These are phyloP conservation scores for Pseudisothecium myosuroides DNA, from an alignment of 225 moss, liverwort and hornwort genomes.

Conservation along the genomic window DNA sequence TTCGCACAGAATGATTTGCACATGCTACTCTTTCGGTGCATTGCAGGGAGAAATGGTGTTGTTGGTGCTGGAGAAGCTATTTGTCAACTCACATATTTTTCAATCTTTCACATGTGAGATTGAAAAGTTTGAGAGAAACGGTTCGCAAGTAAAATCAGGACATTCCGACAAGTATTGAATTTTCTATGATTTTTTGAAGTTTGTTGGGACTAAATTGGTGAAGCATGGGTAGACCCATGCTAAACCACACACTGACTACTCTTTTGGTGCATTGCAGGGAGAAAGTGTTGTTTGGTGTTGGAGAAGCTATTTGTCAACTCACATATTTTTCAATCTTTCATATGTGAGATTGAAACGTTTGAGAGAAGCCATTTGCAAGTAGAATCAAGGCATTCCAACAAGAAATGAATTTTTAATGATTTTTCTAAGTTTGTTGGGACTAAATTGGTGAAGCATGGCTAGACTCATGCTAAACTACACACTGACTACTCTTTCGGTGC, in stretches of 20 bases:
- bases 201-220: background rate
- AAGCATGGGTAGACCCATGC: rapidly evolving
- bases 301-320: too few relatives aligned
- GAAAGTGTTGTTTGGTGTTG: too few relatives aligned
- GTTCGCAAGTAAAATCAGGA: background rate
- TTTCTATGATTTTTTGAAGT: background rate
- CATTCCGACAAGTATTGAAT: background rate
- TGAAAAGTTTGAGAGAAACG: background rate
- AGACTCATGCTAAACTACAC: too few relatives aligned
- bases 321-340: too few relatives aligned
- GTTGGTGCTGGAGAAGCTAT: background rate
- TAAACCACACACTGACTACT: background rate
- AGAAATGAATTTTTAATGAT: too few relatives aligned
- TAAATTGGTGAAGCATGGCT: too few relatives aligned
- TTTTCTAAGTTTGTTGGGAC: too few relatives aligned
- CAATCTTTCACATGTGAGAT: background rate
- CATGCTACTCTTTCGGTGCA: background rate
- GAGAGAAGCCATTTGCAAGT: too few relatives aligned
- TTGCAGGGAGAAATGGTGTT: background rate
- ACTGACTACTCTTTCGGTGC: too few relatives aligned
- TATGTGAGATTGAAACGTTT: too few relatives aligned
- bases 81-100: background rate
- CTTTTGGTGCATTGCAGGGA: too few relatives aligned
- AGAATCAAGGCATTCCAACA: too few relatives aligned
- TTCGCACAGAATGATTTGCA: background rate